Percentiles rank a stretch among this genome's conserved stretches.
These are phyloP conservation scores for Magnusiomyces suaveolens DNA, from an alignment of 1,139 yeast genomes.

Conservation along the genomic window DNA sequence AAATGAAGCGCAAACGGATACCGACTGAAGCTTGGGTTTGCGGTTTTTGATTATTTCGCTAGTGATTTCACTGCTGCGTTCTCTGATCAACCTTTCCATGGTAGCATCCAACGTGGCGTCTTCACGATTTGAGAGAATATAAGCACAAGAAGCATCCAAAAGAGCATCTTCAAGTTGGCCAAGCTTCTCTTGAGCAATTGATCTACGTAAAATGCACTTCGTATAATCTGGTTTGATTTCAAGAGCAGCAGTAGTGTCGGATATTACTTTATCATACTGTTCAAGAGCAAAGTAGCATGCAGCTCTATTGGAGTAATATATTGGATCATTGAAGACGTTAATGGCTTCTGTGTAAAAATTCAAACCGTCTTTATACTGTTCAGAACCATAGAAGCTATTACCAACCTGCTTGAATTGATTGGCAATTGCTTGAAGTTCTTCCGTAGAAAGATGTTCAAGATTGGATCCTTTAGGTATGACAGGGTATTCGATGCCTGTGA, in stretches of 20 bases:
- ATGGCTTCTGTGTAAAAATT: constrained; percentile 72
- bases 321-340: constrained; percentile 63
- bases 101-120: constrained; percentile 70
- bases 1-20: constrained; percentile 77
- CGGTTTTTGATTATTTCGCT: constrained; percentile 48
- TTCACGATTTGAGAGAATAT: constrained; percentile 42
- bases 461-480: constrained; percentile 32
- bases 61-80: constrained; percentile 39
- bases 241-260: constrained; percentile 80
- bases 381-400: constrained; percentile 60
- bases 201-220: constrained; percentile 68
- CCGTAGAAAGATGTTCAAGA: constrained; percentile 40
- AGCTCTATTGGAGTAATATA: constrained; percentile 86
- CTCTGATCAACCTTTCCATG: constrained; percentile 75
- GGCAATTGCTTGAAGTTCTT: constrained; percentile 61
- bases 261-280: constrained; percentile 72
- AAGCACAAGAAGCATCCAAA: constrained; percentile 75
- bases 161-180: constrained; percentile 76
- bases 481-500: constrained; percentile 26
- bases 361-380: constrained; percentile 57
- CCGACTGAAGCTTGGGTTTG: constrained; percentile 63
- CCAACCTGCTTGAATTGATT: constrained; percentile 81
- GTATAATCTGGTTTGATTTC: constrained; percentile 79
- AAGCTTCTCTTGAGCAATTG: constrained; percentile 71
- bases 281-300: constrained; percentile 86